A percentile compares a stretch with the other conserved stretches of the same genome.
phyloP scores from a whole-genome alignment of 2,329 filamentous ascomycete genomes.

The Stachybotrys echinatus region DNA sequence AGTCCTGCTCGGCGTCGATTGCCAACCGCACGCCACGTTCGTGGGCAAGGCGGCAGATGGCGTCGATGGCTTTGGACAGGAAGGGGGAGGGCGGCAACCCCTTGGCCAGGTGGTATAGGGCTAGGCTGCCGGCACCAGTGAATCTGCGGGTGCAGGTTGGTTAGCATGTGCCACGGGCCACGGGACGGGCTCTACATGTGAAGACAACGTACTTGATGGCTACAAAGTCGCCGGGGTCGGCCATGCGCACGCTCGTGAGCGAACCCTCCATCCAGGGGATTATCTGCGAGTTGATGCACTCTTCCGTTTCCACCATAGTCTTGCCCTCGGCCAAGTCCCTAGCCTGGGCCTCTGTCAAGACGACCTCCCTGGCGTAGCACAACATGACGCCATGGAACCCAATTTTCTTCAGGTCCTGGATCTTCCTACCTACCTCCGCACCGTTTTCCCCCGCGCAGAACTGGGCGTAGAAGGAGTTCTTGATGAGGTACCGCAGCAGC shows the following conservation, averaged over 20 bases:
- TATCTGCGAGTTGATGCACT: conserved; percentile 54
- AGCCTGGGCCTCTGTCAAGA: conserved; percentile 54
- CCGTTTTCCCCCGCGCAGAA: conserved; percentile 82
- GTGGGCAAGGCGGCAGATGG: conserved; percentile 68
- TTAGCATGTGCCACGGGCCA: not conserved
- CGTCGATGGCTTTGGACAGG: conserved; percentile 65
- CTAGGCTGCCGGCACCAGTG: conserved; percentile 73
- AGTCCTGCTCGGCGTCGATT: conserved; percentile 81
- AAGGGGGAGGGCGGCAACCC: conserved; percentile 56
- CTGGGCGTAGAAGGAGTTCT: conserved; percentile 82
- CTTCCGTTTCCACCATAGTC: conserved; percentile 42
- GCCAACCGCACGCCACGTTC: conserved; percentile 67
- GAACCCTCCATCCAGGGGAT: conserved; percentile 69
- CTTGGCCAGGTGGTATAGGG: conserved; percentile 61
- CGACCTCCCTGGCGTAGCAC: conserved; percentile 77
- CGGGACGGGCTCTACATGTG: not conserved
- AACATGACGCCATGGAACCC: conserved; percentile 83
- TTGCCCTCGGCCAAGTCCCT: conserved; percentile 35
- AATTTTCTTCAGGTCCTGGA: conserved; percentile 61
- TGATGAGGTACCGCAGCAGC: conserved; percentile 63
- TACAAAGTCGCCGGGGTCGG: conserved; percentile 56
- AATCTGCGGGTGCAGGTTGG: conserved; percentile 43
- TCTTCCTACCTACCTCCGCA: conserved; percentile 61
- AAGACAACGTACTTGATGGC: conserved; percentile 53
- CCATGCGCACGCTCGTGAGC: conserved; percentile 66